These are phyloP conservation scores for Fusarium newnesense DNA, from an alignment of 2,329 filamentous ascomycete species.

Conservation along the genomic window DNA sequence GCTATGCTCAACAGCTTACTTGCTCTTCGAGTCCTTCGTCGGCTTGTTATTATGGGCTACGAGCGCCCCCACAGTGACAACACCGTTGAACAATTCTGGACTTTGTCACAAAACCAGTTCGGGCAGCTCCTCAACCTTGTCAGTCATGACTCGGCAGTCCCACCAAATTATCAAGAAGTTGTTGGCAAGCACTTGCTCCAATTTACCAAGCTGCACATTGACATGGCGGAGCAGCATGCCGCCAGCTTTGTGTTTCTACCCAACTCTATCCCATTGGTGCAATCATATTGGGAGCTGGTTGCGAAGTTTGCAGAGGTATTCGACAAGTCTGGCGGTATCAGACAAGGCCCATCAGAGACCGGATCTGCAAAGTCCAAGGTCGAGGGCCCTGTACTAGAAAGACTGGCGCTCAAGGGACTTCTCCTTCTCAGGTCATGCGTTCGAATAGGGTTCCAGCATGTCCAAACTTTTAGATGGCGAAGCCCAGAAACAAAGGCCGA, in stretches of 20 bases:
- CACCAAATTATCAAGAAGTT: conserved; percentile 65
- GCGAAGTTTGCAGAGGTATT: conserved; percentile 80
- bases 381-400: conserved; percentile 76
- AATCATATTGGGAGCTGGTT: conserved; percentile 87
- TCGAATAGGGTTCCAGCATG: conserved; percentile 83
- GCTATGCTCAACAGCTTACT: conserved; percentile 81
- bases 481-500: conserved; percentile 80
- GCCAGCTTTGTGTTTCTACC: conserved; percentile 86
- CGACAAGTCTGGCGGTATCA: conserved; percentile 68
- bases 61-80: conserved; percentile 83
- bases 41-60: conserved; percentile 83
- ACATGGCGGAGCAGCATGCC: conserved; percentile 83
- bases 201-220: conserved; percentile 89
- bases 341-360: conserved; percentile 53
- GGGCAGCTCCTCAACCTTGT: conserved; percentile 77
- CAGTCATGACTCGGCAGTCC: conserved; percentile 63
- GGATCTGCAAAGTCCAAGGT: conserved; percentile 59
- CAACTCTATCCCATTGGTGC: conserved; percentile 79
- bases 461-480: conserved; percentile 85
- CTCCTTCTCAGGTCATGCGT: conserved; percentile 84
- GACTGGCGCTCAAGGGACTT: conserved; percentile 83
- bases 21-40: conserved; percentile 81
- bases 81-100: conserved; percentile 84
- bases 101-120: conserved; percentile 79
- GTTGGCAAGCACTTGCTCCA: conserved; percentile 91